These are phyloP conservation scores for Botrytis fragariae DNA, from an alignment of 2,329 filamentous ascomycete genomes.

Conservation along the genomic window DNA sequence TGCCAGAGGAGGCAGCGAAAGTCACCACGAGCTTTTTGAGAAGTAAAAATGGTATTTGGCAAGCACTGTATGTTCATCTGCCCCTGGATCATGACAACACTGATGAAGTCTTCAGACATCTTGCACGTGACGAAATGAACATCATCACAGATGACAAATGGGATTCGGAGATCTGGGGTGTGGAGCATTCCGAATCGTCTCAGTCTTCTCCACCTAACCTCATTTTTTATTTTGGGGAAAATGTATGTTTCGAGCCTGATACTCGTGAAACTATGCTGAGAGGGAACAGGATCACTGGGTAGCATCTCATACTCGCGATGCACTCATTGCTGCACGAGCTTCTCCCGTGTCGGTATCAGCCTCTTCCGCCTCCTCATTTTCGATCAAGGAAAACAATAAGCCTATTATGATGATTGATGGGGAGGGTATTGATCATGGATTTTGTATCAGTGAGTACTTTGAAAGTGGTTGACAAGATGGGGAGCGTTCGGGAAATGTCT, in stretches of 20 bases:
- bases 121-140: conserved; percentile 60
- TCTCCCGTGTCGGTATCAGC: conserved; percentile 35
- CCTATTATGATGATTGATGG: conserved; percentile 47
- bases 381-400: neutral
- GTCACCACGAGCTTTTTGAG: conserved; percentile 54
- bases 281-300: conserved; percentile 58
- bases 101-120: conserved; percentile 38
- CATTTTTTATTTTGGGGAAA: conserved; percentile 57
- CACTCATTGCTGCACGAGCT: conserved; percentile 49
- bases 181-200: conserved; percentile 38
- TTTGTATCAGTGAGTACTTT: conserved; percentile 54
- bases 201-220: conserved; percentile 45
- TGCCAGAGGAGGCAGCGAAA: conserved; percentile 48
- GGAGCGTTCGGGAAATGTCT: no score
- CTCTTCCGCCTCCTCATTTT: conserved; percentile 35
- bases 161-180: conserved; percentile 59
- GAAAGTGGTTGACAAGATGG: no score
- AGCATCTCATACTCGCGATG: conserved; percentile 53
- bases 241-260: conserved; percentile 32
- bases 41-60: conserved; percentile 56
- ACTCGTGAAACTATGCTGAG: neutral
- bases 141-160: conserved; percentile 57
- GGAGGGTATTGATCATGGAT: conserved; percentile 56
- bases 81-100: neutral
- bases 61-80: conserved; percentile 46